Conservation (phyloP, 371 early-diverging fungal genomes). For the Conidiobolus incongruus region DNA sequence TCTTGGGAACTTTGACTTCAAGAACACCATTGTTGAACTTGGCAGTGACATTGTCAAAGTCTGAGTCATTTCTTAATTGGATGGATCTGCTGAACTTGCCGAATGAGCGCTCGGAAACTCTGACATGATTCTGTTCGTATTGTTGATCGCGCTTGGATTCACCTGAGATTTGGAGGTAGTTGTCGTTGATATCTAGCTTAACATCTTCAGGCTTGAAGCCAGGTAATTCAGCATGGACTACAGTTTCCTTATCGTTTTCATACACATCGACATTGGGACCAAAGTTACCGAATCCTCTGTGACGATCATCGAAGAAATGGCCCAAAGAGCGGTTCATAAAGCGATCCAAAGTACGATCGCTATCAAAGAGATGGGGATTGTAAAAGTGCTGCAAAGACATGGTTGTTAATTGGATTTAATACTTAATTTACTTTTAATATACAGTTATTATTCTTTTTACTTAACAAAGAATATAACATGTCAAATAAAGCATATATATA, state of each 20-base stretch:
- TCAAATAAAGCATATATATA: no score
- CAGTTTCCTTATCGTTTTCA: conserved; percentile 16
- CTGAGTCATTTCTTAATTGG: conserved; percentile 20
- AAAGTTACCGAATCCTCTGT: not conserved
- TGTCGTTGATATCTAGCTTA: conserved; percentile 13
- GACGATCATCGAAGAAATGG: no score
- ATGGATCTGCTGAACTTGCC: conserved; percentile 24
- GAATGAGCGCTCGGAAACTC: conserved; percentile 20
- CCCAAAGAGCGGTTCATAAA: no score
- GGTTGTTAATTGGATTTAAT: no score
- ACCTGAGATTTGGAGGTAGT: conserved; percentile 13
- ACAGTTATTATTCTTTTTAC: no score
- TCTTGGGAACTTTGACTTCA: not conserved
- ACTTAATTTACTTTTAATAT: no score
- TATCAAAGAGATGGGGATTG: no score
- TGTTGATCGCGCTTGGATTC: conserved; percentile 13
- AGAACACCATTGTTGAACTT: not conserved
- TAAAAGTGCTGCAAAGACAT: no score
- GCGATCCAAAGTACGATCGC: no score
- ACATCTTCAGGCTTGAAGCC: conserved; percentile 23
- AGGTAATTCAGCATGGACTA: conserved; percentile 20
- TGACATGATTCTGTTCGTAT: conserved; percentile 13
- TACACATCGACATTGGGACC: conserved; percentile 14
- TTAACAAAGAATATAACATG: no score
- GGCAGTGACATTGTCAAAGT: conserved; percentile 4